phyloP scores from a whole-genome alignment of 164 flowering plant species.

The Nymphaea colorata region DNA sequence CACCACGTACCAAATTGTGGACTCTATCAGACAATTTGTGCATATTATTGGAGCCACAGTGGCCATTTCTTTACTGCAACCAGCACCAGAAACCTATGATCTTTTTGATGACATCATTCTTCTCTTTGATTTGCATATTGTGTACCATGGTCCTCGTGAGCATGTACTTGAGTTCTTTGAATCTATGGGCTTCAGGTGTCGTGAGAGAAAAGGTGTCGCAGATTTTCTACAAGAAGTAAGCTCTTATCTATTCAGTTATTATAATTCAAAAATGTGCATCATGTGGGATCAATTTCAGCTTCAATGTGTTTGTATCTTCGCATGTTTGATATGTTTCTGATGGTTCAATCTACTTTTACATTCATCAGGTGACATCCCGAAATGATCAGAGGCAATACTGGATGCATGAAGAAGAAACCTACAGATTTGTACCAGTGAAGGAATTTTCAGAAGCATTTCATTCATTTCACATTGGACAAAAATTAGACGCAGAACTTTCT shows the following conservation, averaged over 20 bases:
- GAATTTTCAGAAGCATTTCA: constrained; percentile 58
- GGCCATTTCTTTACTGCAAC: constrained; percentile 40
- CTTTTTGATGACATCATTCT: constrained; percentile 9
- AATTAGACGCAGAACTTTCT: constrained; percentile 34
- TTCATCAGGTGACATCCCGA: constrained; percentile 50
- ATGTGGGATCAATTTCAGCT: background rate
- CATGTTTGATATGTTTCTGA: background rate
- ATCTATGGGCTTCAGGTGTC: constrained; percentile 27
- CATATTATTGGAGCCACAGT: constrained; percentile 39
- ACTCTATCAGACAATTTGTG: constrained; percentile 28
- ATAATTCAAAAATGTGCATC: background rate
- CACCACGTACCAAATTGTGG: constrained; percentile 51
- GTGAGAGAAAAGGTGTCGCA: constrained; percentile 28
- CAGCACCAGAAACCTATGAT: constrained; percentile 50
- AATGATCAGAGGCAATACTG: constrained; percentile 78
- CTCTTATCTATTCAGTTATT: background rate
- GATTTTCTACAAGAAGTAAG: constrained; percentile 33
- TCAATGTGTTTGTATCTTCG: background rate
- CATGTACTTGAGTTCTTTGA: constrained; percentile 13
- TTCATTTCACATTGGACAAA: constrained; percentile 43
- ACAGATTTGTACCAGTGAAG: constrained; percentile 29
- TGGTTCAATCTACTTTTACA: background rate
- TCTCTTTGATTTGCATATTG: constrained; percentile 16
- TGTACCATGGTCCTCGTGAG: constrained; percentile 44
- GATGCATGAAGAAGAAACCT: constrained; percentile 31